Percentiles rank a stretch among this genome's conserved stretches.
phyloP scores from a whole-genome alignment of 2,329 filamentous ascomycete genomes.

The Orbilia quercus region DNA sequence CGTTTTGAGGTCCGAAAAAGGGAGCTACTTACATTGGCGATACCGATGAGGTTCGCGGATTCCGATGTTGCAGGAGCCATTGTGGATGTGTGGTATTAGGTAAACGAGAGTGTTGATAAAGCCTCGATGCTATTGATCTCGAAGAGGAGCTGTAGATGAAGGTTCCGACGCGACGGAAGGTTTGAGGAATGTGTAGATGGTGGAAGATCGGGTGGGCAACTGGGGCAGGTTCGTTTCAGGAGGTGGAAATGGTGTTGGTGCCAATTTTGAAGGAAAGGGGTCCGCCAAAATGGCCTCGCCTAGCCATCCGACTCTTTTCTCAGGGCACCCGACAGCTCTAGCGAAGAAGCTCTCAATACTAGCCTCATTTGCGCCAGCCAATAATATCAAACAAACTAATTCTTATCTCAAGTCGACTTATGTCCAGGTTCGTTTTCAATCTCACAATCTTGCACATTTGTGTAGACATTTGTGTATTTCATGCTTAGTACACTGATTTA shows the following conservation, averaged over 20 bases:
- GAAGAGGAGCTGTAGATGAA: constrained; percentile 24
- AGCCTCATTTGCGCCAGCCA: constrained; percentile 18
- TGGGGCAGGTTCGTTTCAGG: constrained; percentile 54
- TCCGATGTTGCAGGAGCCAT: constrained; percentile 70
- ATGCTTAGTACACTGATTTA: too few species aligned
- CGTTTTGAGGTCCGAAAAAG: constrained; percentile 38
- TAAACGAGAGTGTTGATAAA: constrained; percentile 42
- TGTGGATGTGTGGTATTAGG: constrained; percentile 58
- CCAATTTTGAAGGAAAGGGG: constrained; percentile 52
- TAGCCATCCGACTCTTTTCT: constrained; percentile 16
- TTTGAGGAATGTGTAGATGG: constrained; percentile 52
- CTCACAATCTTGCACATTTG: too few species aligned
- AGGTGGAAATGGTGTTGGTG: constrained; percentile 50
- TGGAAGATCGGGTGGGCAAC: constrained; percentile 53
- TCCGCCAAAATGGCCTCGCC: constrained; percentile 39
- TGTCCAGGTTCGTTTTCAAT: not conserved
- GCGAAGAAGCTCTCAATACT: constrained; percentile 20
- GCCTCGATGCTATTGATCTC: constrained; percentile 24
- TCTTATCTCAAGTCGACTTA: not conserved
- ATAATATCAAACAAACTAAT: constrained; percentile 24
- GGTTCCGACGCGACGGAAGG: constrained; percentile 37
- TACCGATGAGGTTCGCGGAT: constrained; percentile 75
- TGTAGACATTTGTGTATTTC: too few species aligned
- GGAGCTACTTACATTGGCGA: constrained; percentile 73
- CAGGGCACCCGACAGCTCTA: constrained; percentile 39